These are phyloP conservation scores for Penicillium longicatenatum DNA, from an alignment of 495 filamentous ascomycete species.

Conservation along the genomic window DNA sequence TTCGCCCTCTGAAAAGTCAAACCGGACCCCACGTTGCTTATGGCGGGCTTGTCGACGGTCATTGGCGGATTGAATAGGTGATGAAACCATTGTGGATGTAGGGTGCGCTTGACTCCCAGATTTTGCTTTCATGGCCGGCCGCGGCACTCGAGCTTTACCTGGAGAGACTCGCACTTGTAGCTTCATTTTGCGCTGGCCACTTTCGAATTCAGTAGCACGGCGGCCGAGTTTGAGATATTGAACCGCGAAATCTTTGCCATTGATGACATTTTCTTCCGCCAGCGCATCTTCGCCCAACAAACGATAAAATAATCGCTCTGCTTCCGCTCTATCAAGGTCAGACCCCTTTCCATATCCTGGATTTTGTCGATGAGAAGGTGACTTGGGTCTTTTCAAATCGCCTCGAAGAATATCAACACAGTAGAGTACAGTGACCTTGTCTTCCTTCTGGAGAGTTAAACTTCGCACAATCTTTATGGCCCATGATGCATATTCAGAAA, in stretches of 20 bases:
- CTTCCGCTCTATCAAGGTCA: conserved; percentile 57
- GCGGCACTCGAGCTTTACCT: conserved; percentile 39
- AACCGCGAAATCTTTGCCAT: conserved; percentile 57
- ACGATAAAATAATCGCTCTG: conserved; percentile 65
- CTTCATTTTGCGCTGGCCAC: conserved; percentile 53
- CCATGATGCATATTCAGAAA: conserved; percentile 69
- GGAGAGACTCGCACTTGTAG: conserved; percentile 62
- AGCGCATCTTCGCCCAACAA: conserved; percentile 65
- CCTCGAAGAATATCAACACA: conserved; percentile 65
- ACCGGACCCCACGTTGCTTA: conserved; percentile 22
- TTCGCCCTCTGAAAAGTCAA: conserved; percentile 45
- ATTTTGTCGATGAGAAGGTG: conserved; percentile 46
- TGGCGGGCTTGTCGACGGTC: conserved; percentile 44
- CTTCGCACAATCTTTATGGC: conserved; percentile 66
- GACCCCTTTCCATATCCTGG: conserved; percentile 57
- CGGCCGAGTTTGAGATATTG: conserved; percentile 62
- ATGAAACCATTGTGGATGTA: conserved; percentile 82
- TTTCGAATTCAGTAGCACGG: conserved; percentile 53
- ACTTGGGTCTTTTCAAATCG: conserved; percentile 50
- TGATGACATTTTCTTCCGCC: conserved; percentile 58
- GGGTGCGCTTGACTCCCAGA: conserved; percentile 40
- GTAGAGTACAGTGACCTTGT: conserved; percentile 54
- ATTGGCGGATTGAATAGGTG: conserved; percentile 65
- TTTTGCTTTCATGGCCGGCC: conserved; percentile 20
- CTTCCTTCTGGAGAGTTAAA: conserved; percentile 46